phyloP scores from a whole-genome alignment of 2,329 filamentous ascomycete species.

The Dothideomycetes sp. region DNA sequence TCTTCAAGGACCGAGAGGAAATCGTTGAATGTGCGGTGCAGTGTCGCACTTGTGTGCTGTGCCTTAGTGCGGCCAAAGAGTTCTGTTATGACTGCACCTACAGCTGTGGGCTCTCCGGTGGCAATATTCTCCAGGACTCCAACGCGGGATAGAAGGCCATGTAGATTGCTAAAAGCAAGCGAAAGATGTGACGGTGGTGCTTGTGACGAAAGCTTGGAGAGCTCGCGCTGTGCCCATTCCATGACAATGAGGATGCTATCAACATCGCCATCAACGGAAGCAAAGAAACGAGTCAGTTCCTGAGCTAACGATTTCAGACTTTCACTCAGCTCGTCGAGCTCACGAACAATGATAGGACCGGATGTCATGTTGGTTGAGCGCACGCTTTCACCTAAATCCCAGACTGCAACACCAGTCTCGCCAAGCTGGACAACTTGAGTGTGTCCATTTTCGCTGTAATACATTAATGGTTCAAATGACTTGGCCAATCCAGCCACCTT shows the following conservation, averaged over 20 bases:
- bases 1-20: constrained; percentile 83
- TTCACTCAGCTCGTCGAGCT: constrained; percentile 77
- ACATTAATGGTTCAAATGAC: constrained; percentile 87
- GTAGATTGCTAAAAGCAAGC: constrained; percentile 73
- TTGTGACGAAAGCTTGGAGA: constrained; percentile 52
- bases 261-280: constrained; percentile 85
- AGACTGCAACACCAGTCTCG: constrained; percentile 84
- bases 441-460: constrained; percentile 84
- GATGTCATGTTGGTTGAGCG: constrained; percentile 84
- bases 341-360: constrained; percentile 71
- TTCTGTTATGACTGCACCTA: constrained; percentile 58
- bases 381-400: constrained; percentile 87
- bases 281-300: constrained; percentile 85
- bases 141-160: constrained; percentile 59
- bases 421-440: constrained; percentile 79
- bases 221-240: constrained; percentile 87
- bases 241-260: constrained; percentile 89
- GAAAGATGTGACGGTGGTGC: constrained; percentile 53
- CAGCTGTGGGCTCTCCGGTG: constrained; percentile 49
- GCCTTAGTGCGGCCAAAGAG: constrained; percentile 71
- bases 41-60: constrained; percentile 67
- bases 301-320: constrained; percentile 73
- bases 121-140: constrained; percentile 32
- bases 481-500: constrained; percentile 84
- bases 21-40: constrained; percentile 80